Conservation (phyloP, 805 yeast species). For the Hanseniaspora occidentalis region DNA sequence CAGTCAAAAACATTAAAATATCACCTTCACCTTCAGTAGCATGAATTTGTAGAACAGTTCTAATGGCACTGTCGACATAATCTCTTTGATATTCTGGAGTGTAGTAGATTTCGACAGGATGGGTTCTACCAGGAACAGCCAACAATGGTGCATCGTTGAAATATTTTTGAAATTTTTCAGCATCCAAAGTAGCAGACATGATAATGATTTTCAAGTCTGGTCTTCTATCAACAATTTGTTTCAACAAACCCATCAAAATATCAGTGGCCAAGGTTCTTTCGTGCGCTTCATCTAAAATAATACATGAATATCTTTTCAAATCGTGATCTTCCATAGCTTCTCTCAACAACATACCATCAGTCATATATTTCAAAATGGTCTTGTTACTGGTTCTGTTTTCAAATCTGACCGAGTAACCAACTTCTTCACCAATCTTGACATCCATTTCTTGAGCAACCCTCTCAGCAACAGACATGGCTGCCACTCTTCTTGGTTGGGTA, state of each 20-base stretch:
- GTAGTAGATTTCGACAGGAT: slow-evolving; percentile 91
- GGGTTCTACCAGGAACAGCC: slow-evolving; percentile 97
- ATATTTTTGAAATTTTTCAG: slow-evolving; percentile 85
- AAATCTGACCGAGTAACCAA: slow-evolving; percentile 90
- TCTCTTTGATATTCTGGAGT: slow-evolving; percentile 96
- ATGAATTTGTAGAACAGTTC: slow-evolving; percentile 92
- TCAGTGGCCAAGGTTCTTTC: slow-evolving; percentile 96
- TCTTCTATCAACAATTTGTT: slow-evolving; percentile 67
- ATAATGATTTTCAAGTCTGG: slow-evolving; percentile 83
- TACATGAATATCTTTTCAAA: slow-evolving; percentile 69
- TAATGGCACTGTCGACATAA: slow-evolving; percentile 85
- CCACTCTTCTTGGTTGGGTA: slow-evolving; percentile 95
- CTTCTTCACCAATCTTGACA: slow-evolving; percentile 83
- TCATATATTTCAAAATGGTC: slow-evolving; percentile 88
- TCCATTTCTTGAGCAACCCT: slow-evolving; percentile 98
- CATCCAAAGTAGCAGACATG: slow-evolving; percentile 97
- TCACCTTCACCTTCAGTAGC: slow-evolving; percentile 95
- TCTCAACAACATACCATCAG: slow-evolving; percentile 95
- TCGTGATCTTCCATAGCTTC: slow-evolving; percentile 97
- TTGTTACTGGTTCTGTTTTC: slow-evolving; percentile 75
- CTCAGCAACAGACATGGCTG: slow-evolving; percentile 96
- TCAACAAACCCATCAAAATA: slow-evolving; percentile 87
- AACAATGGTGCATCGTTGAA: slow-evolving; percentile 86
- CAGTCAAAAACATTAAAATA: slow-evolving; percentile 74
- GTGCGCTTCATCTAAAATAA: slow-evolving; percentile 94